These are phyloP conservation scores for Suhomyces wounanorum DNA, from an alignment of 1,139 yeast genomes.

Conservation along the genomic window DNA sequence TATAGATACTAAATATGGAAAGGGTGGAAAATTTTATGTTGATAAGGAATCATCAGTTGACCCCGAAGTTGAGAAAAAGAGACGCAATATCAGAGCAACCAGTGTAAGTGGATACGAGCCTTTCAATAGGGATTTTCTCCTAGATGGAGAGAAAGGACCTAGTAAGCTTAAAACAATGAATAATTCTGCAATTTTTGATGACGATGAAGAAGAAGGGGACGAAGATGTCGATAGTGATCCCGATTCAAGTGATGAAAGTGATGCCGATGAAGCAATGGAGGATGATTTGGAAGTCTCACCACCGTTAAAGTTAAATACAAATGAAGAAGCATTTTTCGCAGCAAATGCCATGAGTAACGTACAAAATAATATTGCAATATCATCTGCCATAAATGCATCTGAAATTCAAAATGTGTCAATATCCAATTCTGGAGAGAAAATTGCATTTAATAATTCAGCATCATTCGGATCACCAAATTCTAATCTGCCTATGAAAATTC, in stretches of 20 bases:
- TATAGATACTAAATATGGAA: slow-evolving; percentile 79
- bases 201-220: slow-evolving; percentile 6
- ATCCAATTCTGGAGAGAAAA: slow-evolving; percentile 1
- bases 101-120: slow-evolving; percentile 42
- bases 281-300: slow-evolving; percentile 25
- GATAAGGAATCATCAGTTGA: slow-evolving; percentile 34
- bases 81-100: slow-evolving; percentile 37
- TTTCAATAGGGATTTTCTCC: slow-evolving; percentile 5
- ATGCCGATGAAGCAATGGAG: slow-evolving; percentile 35
- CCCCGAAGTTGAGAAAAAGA: slow-evolving; percentile 26
- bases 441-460: slow-evolving; percentile 14
- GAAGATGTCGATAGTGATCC: slow-evolving; percentile 6
- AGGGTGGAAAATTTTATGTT: slow-evolving; percentile 83
- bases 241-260: slow-evolving; percentile 36
- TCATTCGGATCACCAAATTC: slow-evolving; percentile 31
- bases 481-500: slow-evolving; percentile 16
- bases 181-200: background rate
- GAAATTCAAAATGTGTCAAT: background rate
- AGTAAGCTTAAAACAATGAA: background rate
- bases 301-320: slow-evolving; percentile 35
- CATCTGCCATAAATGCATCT: background rate
- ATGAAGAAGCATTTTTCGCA: slow-evolving; percentile 19
- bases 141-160: slow-evolving; percentile 7
- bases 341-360: background rate
- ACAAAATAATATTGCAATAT: background rate